Evolutionary conservation across 192 early-diverging fungal genomes (phyloP).

Genomic region (Gigaspora rosea): DNA sequence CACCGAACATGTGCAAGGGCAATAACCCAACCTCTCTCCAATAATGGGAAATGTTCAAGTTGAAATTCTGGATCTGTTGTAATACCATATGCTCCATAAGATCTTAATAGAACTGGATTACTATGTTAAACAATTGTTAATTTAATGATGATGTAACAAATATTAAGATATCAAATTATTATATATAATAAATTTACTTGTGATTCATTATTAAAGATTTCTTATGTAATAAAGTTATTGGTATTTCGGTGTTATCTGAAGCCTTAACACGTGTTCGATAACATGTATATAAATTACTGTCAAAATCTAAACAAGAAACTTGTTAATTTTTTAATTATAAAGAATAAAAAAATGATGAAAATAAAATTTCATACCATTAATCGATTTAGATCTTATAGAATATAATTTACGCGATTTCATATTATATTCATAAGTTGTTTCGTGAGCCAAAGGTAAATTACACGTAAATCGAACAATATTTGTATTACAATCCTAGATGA

Average conservation of each 20-base stretch:
- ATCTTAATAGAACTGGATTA: conserved; percentile 65
- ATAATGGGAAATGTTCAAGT: conserved; percentile 70
- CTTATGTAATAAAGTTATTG: conserved; percentile 66
- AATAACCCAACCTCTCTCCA: conserved; percentile 80
- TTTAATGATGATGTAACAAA: not conserved
- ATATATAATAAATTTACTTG: conserved; percentile 27
- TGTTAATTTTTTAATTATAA: not conserved
- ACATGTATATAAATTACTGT: conserved; percentile 48
- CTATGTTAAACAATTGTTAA: conserved; percentile 13
- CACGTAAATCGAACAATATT: conserved; percentile 61
- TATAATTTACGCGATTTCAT: conserved; percentile 51
- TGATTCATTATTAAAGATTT: conserved; percentile 48
- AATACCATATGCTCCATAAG: conserved; percentile 83
- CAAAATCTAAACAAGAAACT: conserved; percentile 37
- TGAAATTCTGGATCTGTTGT: conserved; percentile 77
- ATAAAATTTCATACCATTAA: conserved; percentile 46
- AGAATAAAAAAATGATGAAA: not conserved
- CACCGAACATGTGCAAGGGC: conserved; percentile 77
- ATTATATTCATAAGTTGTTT: conserved; percentile 69
- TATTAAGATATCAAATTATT: not conserved
- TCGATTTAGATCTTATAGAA: conserved; percentile 46
- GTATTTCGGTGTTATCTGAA: conserved; percentile 51
- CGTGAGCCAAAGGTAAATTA: conserved; percentile 64
- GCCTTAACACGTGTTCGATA: conserved; percentile 49
- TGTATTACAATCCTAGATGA: conserved; percentile 52